A percentile compares a stretch with the other conserved stretches of the same genome.
Evolutionary conservation across 1,284 basidiomycete genomes (phyloP).

Genomic region (Coniferiporia weirii): DNA sequence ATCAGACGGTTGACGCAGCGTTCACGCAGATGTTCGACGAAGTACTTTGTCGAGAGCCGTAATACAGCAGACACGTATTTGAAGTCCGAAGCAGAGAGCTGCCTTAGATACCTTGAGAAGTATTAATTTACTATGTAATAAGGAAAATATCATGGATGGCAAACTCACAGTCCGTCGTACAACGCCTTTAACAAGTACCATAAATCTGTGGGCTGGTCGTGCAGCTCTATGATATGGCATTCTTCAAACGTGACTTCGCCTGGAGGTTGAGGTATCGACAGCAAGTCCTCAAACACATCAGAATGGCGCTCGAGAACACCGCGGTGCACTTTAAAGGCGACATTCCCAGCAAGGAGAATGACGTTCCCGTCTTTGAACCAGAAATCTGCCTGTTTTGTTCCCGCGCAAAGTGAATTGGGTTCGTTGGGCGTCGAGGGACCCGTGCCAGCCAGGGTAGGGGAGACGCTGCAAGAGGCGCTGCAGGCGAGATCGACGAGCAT

Average conservation of each 20-base stretch:
- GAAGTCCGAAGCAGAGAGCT: constrained; percentile 48
- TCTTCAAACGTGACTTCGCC: constrained; percentile 42
- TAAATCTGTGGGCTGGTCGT: constrained; percentile 54
- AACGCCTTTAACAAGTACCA: constrained; percentile 56
- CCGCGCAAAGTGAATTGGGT: not conserved
- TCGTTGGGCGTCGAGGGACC: not conserved
- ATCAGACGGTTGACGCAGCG: constrained; percentile 52
- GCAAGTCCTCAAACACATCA: constrained; percentile 60
- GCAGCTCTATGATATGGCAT: constrained; percentile 44
- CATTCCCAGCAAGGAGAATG: constrained; percentile 48
- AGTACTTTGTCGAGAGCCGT: constrained; percentile 64
- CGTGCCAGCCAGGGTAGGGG: not conserved
- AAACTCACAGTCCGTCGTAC: constrained; percentile 45
- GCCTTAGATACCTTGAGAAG: constrained; percentile 34
- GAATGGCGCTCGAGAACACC: constrained; percentile 69
- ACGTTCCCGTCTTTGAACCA: constrained; percentile 72
- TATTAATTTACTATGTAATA: constrained; percentile 6
- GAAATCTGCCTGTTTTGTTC: constrained; percentile 39
- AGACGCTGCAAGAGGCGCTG: not conserved
- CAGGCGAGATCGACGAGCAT: not conserved
- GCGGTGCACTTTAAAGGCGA: constrained; percentile 66
- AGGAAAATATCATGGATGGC: not conserved
- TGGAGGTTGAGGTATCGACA: constrained; percentile 54
- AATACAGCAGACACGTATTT: constrained; percentile 51
- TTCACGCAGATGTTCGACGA: constrained; percentile 52